These are phyloP conservation scores for Candida chauliodis DNA, from an alignment of 805 yeast genomes.

Conservation along the genomic window DNA sequence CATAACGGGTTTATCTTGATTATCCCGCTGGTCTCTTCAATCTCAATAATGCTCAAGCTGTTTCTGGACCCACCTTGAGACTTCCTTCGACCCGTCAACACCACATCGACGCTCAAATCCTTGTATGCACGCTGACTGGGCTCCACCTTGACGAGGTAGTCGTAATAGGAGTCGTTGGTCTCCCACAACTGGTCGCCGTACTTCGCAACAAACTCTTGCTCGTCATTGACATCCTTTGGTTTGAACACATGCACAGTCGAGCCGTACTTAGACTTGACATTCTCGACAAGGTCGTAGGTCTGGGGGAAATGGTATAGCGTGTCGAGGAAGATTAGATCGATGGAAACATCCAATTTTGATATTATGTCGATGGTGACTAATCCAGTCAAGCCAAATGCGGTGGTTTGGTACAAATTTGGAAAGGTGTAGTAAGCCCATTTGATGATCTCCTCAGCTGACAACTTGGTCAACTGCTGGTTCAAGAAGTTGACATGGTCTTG, in stretches of 20 bases:
- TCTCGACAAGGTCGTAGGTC: conserved; percentile 69
- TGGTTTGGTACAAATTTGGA: conserved; percentile 81
- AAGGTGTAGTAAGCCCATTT: conserved; percentile 82
- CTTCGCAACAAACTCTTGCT: conserved; percentile 56
- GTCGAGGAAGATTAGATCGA: conserved; percentile 82
- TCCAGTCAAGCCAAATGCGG: conserved; percentile 95
- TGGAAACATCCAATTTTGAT: conserved; percentile 40
- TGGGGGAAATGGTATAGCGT: conserved; percentile 95
- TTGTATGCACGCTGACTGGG: conserved; percentile 84
- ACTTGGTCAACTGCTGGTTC: conserved; percentile 54
- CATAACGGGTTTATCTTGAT: conserved; percentile 88
- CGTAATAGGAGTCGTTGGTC: conserved; percentile 73
- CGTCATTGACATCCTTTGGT: conserved; percentile 58
- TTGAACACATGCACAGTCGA: conserved; percentile 61
- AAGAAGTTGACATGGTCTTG: conserved; percentile 60
- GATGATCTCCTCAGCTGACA: conserved; percentile 68
- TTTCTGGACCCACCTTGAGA: conserved; percentile 87
- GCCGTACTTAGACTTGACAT: conserved; percentile 51
- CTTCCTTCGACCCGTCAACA: conserved; percentile 85
- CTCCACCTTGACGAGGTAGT: conserved; percentile 86
- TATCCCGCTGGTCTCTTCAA: conserved; percentile 65
- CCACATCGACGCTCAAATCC: conserved; percentile 72
- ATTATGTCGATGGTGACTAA: conserved; percentile 83
- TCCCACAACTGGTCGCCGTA: conserved; percentile 86
- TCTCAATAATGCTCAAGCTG: conserved; percentile 67